phyloP scores from a whole-genome alignment of 768 basidiomycete species.

The Mrakia frigida region DNA sequence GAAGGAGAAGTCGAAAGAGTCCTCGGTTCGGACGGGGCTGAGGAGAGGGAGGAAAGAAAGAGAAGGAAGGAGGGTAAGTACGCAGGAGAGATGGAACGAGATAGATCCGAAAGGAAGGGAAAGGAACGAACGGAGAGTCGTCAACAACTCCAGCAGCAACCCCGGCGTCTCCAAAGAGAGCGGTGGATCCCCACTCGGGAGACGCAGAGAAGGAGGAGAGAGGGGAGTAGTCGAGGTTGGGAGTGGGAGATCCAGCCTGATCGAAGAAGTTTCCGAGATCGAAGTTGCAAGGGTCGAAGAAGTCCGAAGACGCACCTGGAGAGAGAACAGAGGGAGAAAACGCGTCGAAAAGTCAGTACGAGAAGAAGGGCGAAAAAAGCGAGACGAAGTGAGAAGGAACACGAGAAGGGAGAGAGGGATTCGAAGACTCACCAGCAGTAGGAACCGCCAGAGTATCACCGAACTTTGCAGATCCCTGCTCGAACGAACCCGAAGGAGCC shows the following conservation, averaged over 20 bases:
- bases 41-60: background rate
- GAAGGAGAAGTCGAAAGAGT: constrained; percentile 29
- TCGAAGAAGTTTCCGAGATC: constrained; percentile 15
- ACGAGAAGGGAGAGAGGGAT: background rate
- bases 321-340: background rate
- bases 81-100: background rate
- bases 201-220: constrained; percentile 29
- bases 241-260: constrained; percentile 20
- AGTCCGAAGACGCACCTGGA: background rate
- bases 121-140: constrained; percentile 23
- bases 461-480: background rate
- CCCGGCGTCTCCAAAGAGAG: constrained; percentile 29
- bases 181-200: constrained; percentile 20
- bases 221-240: constrained; percentile 31
- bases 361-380: background rate
- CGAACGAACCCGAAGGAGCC: background rate
- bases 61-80: background rate
- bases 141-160: constrained; percentile 27
- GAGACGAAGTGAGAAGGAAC: background rate
- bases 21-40: constrained; percentile 21
- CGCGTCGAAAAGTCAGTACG: background rate
- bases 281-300: constrained; percentile 14
- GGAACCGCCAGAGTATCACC: constrained; percentile 6
- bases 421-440: background rate
- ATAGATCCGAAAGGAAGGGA: background rate